phyloP scores from a whole-genome alignment of 495 filamentous ascomycete species.

The Tricharina praecox region DNA sequence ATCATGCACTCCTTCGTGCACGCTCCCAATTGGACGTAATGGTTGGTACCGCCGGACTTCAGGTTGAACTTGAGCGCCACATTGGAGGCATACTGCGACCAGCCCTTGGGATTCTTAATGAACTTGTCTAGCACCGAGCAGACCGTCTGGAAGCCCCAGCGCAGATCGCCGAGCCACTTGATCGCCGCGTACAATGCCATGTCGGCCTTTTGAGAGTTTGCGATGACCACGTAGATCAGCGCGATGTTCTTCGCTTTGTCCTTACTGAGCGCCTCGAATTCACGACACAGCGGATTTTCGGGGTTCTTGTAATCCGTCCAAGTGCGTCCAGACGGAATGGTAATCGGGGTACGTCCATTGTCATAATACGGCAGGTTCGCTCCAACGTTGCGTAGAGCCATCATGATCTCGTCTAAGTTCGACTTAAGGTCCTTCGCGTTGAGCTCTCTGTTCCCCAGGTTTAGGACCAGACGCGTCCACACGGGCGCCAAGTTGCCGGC shows the following conservation, averaged over 20 bases:
- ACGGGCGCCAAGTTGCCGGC: neutral
- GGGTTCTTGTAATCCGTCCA: neutral
- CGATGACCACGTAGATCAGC: neutral
- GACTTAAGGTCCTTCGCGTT: no score
- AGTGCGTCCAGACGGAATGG: neutral
- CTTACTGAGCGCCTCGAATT: no score
- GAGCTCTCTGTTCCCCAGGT: neutral
- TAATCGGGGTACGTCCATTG: no score
- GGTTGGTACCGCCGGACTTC: conserved; percentile 68
- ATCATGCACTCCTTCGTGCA: conserved; percentile 10
- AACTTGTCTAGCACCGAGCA: conserved; percentile 19
- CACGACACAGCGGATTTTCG: neutral
- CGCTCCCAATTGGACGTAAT: conserved; percentile 45
- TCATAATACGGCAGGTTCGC: no score
- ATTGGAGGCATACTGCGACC: conserved; percentile 14
- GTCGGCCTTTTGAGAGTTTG: neutral
- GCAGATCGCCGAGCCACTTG: neutral
- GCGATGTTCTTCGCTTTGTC: no score
- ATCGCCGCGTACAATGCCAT: neutral
- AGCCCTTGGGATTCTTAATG: neutral
- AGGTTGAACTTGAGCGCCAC: conserved; percentile 44
- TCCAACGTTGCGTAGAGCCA: no score
- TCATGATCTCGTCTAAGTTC: no score
- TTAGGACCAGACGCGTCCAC: neutral
- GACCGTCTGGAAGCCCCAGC: conserved; percentile 16